A percentile compares a stretch with the other conserved stretches of the same genome.
Conservation (phyloP, 352 stramenopile species). For the Phytophthora citricola region DNA sequence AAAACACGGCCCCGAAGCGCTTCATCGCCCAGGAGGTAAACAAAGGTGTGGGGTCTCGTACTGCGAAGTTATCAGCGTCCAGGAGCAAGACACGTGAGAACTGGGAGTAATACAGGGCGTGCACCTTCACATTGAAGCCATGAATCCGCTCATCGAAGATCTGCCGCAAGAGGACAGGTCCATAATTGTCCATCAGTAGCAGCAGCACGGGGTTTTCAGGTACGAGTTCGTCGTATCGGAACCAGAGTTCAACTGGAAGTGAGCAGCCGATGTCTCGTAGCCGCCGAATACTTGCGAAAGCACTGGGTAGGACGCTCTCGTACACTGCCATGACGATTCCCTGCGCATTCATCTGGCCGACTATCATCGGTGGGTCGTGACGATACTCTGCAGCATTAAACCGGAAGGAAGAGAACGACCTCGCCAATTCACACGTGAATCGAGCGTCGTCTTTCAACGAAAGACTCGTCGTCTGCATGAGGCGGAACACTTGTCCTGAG, state of each 20-base stretch:
- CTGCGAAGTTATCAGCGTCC: constrained; percentile 59
- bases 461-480: constrained; percentile 69
- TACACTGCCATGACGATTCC: constrained; percentile 65
- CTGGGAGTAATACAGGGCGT: constrained; percentile 58
- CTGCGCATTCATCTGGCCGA: constrained; percentile 6
- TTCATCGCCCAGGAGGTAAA: constrained; percentile 43
- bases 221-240: constrained; percentile 53
- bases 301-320: constrained; percentile 49
- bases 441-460: constrained; percentile 72
- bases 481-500: constrained; percentile 55
- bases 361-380: constrained; percentile 62
- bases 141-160: constrained; percentile 56
- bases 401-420: constrained; percentile 61
- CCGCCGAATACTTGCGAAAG: constrained; percentile 54
- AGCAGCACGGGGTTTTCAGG: constrained; percentile 46
- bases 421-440: constrained; percentile 74
- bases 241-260: constrained; percentile 66
- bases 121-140: constrained; percentile 61
- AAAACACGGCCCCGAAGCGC: constrained; percentile 51
- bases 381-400: constrained; percentile 52
- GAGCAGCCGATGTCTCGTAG: constrained; percentile 46
- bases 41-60: constrained; percentile 48
- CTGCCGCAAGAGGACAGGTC: constrained; percentile 46
- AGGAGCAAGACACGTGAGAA: constrained; percentile 57
- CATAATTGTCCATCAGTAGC: constrained; percentile 38